phyloP scores from a whole-genome alignment of 495 filamentous ascomycete genomes.

The Glonium stellatum region DNA sequence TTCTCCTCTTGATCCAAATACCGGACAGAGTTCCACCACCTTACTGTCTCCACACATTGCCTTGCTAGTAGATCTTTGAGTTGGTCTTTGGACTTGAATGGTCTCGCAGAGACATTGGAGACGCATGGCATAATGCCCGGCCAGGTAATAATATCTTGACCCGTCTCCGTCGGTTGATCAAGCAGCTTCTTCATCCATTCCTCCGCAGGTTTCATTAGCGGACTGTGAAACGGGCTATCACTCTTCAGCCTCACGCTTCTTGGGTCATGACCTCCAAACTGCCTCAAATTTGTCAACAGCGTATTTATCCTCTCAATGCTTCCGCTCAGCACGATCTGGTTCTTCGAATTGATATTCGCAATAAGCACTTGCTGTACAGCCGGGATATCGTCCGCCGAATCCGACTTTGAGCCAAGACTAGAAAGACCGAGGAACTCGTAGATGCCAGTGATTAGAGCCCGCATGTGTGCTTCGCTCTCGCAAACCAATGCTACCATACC shows the following conservation, averaged over 20 bases:
- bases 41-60: constrained; percentile 79
- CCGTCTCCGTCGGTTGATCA: constrained; percentile 38
- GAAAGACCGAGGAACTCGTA: constrained; percentile 71
- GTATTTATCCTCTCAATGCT: constrained; percentile 77
- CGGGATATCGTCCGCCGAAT: constrained; percentile 57
- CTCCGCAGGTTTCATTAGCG: constrained; percentile 81
- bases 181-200: constrained; percentile 62
- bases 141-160: constrained; percentile 55
- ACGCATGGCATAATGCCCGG: constrained; percentile 70
- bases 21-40: constrained; percentile 87
- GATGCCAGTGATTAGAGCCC: constrained; percentile 60
- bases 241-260: constrained; percentile 80
- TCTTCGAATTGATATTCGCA: constrained; percentile 91
- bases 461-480: constrained; percentile 61
- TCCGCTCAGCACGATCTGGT: constrained; percentile 91
- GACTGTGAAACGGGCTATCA: constrained; percentile 87
- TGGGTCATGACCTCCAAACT: constrained; percentile 91
- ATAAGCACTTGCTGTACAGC: constrained; percentile 82
- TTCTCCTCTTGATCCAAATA: constrained; percentile 82
- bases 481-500: constrained; percentile 94
- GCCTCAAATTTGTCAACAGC: constrained; percentile 79
- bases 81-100: constrained; percentile 64
- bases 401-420: constrained; percentile 55
- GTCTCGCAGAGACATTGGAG: constrained; percentile 75
- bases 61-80: constrained; percentile 69